Conservation (phyloP, 176 grass and related monocot species). For the Paspalum notatum region DNA sequence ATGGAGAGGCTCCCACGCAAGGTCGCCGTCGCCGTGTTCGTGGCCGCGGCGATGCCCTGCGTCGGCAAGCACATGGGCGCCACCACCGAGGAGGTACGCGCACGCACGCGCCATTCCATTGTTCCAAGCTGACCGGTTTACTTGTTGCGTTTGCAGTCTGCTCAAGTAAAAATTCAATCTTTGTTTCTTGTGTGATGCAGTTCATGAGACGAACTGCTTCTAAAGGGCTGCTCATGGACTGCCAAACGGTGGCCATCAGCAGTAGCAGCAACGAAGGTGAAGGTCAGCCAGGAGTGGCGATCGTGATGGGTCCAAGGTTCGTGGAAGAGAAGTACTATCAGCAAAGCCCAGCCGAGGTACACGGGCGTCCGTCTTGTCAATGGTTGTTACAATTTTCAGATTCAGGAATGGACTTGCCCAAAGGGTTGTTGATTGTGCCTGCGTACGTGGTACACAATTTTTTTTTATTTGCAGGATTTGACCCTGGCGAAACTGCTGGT, state of each 20-base stretch:
- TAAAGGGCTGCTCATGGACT: conserved; percentile 40
- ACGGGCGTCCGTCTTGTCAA: background rate
- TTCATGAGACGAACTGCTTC: conserved; percentile 44
- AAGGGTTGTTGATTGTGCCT: background rate
- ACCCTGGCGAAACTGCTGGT: conserved; percentile 44
- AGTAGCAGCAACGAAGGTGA: background rate
- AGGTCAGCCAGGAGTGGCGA: conserved; percentile 14
- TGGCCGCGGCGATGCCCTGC: conserved; percentile 45
- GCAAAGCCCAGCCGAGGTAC: conserved; percentile 38
- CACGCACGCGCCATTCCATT: background rate
- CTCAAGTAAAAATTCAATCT: no score
- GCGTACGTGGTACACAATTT: background rate
- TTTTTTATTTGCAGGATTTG: conserved; percentile 35
- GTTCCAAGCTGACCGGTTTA: background rate
- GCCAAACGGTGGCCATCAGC: conserved; percentile 21
- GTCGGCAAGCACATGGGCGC: conserved; percentile 36
- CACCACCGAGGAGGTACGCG: background rate
- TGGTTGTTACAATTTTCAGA: no score
- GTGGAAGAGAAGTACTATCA: conserved; percentile 42
- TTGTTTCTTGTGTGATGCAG: background rate
- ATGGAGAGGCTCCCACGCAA: conserved; percentile 54
- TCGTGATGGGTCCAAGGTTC: conserved; percentile 34
- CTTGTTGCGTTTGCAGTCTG: no score
- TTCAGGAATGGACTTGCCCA: no score
- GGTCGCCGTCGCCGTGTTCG: conserved; percentile 55